Evolutionary conservation across 768 basidiomycete species (phyloP), one percentile per base, ranked within the genome.

Genomic region (Rhodotorula graminis): DNA sequence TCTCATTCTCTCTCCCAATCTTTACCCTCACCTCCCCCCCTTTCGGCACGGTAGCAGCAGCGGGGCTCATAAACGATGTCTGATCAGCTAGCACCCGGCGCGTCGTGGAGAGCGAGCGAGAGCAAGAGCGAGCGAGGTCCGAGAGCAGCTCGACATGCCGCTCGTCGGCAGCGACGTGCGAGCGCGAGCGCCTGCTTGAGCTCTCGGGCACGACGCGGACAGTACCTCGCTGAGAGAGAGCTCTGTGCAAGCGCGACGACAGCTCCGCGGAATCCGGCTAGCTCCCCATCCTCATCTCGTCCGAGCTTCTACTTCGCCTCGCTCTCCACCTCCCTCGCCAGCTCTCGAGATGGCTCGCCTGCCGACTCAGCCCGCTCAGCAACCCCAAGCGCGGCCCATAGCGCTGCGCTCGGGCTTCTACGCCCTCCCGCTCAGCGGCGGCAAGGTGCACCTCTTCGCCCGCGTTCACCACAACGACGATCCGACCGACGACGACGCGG

Each of bases 381-480:
- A 53, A 0, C 18, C 31, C 1, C 50, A 25, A 25, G 50, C 50
- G 23, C 50, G 50, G 3, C 53, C 47, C 2, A 11, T 74, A 6
- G 42, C 69, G 3, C 53, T 74, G 16, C 69, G 73, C 18, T 67
- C 65, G 2, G 73, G 73, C 8, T 74, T 74, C 66, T 70, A 59
- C 59, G 73, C 69, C 2, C 65, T 74, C n/a, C 73, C 73, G 18
- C 67, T 74, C 66, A 47, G 46, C 44, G 3, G 16, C 33, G 61
- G 57, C 3, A 6, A 47, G 27, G 9, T 8, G 2, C 49, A 64
- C 46, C 69, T 74, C 65, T 70, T 70, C 42, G 69, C 62, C 11
- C 69, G 73, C 19, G 33, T 71, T 2, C 73, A 74, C 65, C 57
- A 72, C 49, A 40, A 52, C 46, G 69, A 74, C 15, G 58, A 42